phyloP scores from a whole-genome alignment of 352 stramenopile species.

The Phytophthora kernoviae region DNA sequence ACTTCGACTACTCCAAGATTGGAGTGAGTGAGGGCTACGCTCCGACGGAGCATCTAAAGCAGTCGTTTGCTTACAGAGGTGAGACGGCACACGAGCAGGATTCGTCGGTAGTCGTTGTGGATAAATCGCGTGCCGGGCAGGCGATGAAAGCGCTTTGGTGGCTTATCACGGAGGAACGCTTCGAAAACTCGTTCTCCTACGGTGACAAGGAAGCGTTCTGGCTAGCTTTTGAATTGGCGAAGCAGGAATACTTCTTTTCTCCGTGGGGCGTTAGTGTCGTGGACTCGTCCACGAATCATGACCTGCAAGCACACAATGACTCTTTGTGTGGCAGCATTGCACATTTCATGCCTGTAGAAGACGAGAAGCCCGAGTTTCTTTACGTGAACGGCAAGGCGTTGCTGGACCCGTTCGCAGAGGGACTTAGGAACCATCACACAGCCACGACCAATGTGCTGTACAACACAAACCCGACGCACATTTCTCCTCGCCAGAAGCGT shows the following conservation, averaged over 20 bases:
- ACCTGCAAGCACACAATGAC: slow-evolving; percentile 42
- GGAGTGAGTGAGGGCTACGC: slow-evolving; percentile 25
- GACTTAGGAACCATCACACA: slow-evolving; percentile 22
- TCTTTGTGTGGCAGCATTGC: slow-evolving; percentile 49
- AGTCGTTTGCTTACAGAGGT: slow-evolving; percentile 49
- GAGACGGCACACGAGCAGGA: slow-evolving; percentile 55
- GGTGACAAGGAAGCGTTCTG: slow-evolving; percentile 62
- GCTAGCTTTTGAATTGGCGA: slow-evolving; percentile 56
- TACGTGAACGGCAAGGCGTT: slow-evolving; percentile 64
- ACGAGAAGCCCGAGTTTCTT: slow-evolving; percentile 43
- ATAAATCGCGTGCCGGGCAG: slow-evolving; percentile 34
- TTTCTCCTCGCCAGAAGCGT: slow-evolving; percentile 38
- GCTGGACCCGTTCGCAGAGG: slow-evolving; percentile 35
- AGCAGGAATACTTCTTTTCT: slow-evolving; percentile 56
- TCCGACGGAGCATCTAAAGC: slow-evolving; percentile 41
- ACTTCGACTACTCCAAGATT: slow-evolving; percentile 54
- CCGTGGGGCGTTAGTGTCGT: slow-evolving; percentile 47
- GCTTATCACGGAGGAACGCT: slow-evolving; percentile 40
- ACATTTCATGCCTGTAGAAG: slow-evolving; percentile 35
- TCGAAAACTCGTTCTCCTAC: slow-evolving; percentile 42
- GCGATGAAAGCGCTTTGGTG: slow-evolving; percentile 45
- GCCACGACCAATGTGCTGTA: slow-evolving; percentile 42
- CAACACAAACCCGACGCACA: slow-evolving; percentile 54
- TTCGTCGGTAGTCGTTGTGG: slow-evolving; percentile 60
- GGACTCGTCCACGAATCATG: slow-evolving; percentile 37